Conservation (phyloP, 192 early-diverging fungal species). For the Pecoramyces ruminantium region DNA sequence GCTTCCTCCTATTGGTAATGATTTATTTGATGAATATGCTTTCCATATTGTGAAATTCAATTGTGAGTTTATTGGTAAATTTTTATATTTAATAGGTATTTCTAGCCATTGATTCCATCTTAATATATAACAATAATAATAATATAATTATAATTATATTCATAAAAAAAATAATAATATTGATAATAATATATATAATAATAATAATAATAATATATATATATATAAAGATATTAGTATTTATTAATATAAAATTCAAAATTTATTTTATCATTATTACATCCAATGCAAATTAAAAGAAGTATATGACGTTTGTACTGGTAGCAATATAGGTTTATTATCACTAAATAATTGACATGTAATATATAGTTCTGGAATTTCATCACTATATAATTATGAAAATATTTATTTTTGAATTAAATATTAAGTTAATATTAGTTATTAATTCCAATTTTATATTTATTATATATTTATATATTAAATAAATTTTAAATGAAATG, state of each 20-base stretch:
- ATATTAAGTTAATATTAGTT: no score
- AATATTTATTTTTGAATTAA: no score
- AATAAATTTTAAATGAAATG: no score
- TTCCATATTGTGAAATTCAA: constrained; percentile 68
- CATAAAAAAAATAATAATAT: neutral
- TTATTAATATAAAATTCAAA: no score
- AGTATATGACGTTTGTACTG: neutral
- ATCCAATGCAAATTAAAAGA: neutral
- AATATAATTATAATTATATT: no score
- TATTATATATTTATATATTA: no score
- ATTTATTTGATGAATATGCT: constrained; percentile 52
- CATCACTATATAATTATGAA: neutral
- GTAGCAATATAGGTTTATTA: neutral
- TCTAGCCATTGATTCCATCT: constrained; percentile 91
- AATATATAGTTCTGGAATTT: neutral
- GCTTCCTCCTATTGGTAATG: constrained; percentile 53
- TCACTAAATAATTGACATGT: neutral
- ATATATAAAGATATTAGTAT: no score
- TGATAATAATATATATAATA: no score
- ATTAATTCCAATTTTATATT: no score
- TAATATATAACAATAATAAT: no score
- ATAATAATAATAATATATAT: no score
- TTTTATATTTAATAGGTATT: constrained; percentile 72
- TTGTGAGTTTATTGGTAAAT: constrained; percentile 55
- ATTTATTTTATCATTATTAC: no score